phyloP scores from a whole-genome alignment of 495 filamentous ascomycete species.

The Penicillium coprophilum region DNA sequence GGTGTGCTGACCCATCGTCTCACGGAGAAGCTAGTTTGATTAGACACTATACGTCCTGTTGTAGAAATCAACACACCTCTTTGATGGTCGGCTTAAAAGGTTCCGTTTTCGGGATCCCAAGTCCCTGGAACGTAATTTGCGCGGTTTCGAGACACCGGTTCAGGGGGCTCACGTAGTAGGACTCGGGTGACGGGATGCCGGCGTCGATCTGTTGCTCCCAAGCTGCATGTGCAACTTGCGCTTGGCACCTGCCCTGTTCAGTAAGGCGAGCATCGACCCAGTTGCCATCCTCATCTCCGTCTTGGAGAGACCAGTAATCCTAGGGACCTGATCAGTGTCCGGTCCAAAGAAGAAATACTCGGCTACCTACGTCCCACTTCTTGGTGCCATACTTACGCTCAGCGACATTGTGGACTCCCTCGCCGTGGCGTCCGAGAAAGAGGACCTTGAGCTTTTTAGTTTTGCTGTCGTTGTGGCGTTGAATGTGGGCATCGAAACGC shows the following conservation, averaged over 20 bases:
- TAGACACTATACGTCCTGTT: background rate
- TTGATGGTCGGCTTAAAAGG: slow-evolving; percentile 67
- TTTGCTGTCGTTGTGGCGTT: slow-evolving; percentile 48
- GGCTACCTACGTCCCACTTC: slow-evolving; percentile 58
- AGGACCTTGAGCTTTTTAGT: slow-evolving; percentile 63
- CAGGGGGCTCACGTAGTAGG: slow-evolving; percentile 73
- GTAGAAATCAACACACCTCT: slow-evolving; percentile 45
- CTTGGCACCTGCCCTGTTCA: slow-evolving; percentile 61
- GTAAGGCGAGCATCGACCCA: slow-evolving; percentile 79
- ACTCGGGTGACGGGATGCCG: slow-evolving; percentile 61
- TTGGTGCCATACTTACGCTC: slow-evolving; percentile 64
- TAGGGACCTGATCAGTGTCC: slow-evolving; percentile 4
- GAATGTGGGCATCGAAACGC: slow-evolving; percentile 56
- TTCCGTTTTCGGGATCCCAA: slow-evolving; percentile 47
- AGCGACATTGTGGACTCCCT: slow-evolving; percentile 70
- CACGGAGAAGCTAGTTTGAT: slow-evolving; percentile 54
- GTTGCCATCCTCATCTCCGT: slow-evolving; percentile 63
- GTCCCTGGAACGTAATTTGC: slow-evolving; percentile 56
- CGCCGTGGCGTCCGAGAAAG: slow-evolving; percentile 70
- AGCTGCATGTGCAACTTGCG: slow-evolving; percentile 58
- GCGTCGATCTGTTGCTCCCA: slow-evolving; percentile 58
- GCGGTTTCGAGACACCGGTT: slow-evolving; percentile 70
- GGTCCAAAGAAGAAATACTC: background rate
- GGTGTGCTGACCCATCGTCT: slow-evolving; percentile 74
- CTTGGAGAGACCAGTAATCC: slow-evolving; percentile 72